Percentiles rank a stretch among this genome's conserved stretches.
These are phyloP conservation scores for Turritis glabra DNA, from an alignment of 345 rosid genomes.

Conservation along the genomic window DNA sequence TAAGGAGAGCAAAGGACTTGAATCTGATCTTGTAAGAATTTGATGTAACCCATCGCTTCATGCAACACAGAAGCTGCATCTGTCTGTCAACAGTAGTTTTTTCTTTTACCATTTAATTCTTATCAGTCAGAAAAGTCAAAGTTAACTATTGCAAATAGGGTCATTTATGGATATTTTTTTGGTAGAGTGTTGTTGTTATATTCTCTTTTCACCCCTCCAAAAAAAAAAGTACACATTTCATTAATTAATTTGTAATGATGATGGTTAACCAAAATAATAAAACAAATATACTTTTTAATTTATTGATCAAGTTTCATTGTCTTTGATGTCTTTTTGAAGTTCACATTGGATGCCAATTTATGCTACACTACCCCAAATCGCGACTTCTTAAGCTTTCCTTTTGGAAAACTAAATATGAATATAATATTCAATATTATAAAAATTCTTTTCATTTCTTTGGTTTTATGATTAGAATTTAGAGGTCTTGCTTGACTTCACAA, in stretches of 20 bases:
- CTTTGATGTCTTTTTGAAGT: conserved; percentile 31
- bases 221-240: conserved; percentile 9
- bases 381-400: conserved; percentile 42
- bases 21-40: conserved; percentile 89
- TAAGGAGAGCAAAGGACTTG: conserved; percentile 87
- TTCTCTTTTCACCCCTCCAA: conserved; percentile 12
- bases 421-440: neutral
- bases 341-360: conserved; percentile 39
- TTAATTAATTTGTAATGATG: conserved; percentile 16
- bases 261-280: neutral
- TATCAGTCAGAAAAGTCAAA: conserved; percentile 26
- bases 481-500: neutral
- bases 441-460: neutral
- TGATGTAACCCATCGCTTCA: conserved; percentile 97
- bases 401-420: conserved; percentile 25
- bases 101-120: neutral
- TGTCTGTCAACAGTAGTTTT: conserved; percentile 49
- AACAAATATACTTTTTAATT: conserved; percentile 3
- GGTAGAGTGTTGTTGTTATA: neutral
- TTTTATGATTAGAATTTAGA: neutral
- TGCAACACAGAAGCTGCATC: conserved; percentile 92
- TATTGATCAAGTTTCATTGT: conserved; percentile 31
- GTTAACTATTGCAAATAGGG: neutral
- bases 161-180: conserved; percentile 24
- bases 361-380: conserved; percentile 37